Conservation (phyloP, 805 yeast genomes). For the Lachancea thermotolerans region DNA sequence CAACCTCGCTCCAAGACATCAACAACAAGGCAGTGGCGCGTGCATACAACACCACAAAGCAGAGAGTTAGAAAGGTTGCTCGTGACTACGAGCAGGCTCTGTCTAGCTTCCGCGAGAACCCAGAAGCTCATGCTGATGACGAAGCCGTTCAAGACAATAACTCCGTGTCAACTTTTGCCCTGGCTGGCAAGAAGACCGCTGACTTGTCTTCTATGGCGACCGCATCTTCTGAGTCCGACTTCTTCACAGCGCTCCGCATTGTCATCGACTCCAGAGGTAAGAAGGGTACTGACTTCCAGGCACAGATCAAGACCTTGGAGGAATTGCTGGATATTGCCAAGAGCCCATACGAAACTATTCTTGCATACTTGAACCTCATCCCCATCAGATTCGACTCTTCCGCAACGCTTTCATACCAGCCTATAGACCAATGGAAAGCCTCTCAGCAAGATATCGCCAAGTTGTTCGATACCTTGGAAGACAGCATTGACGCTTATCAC, state of each 20-base stretch:
- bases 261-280: conserved; percentile 91
- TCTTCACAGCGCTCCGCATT: conserved; percentile 65
- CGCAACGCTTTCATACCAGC: conserved; percentile 61
- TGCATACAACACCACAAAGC: conserved; percentile 81
- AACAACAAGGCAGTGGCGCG: conserved; percentile 80
- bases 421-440: conserved; percentile 72
- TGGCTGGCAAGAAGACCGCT: conserved; percentile 26
- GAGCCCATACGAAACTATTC: conserved; percentile 67
- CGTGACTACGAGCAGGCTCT: conserved; percentile 62
- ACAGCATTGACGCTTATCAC: conserved; percentile 48
- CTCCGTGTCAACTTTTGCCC: conserved; percentile 32
- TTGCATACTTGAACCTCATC: conserved; percentile 71
- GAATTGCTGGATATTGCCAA: conserved; percentile 45
- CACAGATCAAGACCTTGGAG: conserved; percentile 70
- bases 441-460: conserved; percentile 55
- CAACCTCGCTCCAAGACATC: conserved; percentile 50
- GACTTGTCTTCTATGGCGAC: conserved; percentile 27
- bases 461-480: conserved; percentile 64
- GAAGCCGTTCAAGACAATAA: conserved; percentile 24
- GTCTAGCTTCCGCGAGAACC: conserved; percentile 55
- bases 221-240: conserved; percentile 37
- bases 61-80: conserved; percentile 74
- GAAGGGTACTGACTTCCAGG: conserved; percentile 78
- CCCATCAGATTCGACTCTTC: conserved; percentile 84
- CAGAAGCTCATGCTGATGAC: conserved; percentile 43